A percentile compares a stretch with the other conserved stretches of the same genome.
Evolutionary conservation across 106 monocot genomes (phyloP).

Genomic region (Acorus calamus): DNA sequence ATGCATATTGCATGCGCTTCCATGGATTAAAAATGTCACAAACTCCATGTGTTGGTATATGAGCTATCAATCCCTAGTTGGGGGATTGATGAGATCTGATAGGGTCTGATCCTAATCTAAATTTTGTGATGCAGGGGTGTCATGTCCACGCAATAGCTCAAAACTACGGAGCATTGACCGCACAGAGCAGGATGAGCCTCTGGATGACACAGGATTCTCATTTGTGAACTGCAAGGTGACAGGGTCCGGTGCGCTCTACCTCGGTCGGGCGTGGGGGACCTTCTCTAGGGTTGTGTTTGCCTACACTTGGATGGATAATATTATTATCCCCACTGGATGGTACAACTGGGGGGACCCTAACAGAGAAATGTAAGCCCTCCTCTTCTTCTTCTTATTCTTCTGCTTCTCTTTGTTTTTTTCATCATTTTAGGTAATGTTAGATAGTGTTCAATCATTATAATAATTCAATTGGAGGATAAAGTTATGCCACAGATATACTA

Average conservation of each 20-base stretch:
- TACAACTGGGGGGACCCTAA: constrained; percentile 88
- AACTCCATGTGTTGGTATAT: too few relatives aligned
- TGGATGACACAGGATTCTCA: constrained; percentile 92
- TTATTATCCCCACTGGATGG: constrained; percentile 80
- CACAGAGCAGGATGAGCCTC: constrained; percentile 79
- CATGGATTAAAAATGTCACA: too few relatives aligned
- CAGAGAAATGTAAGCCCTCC: constrained; percentile 56
- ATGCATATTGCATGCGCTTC: too few relatives aligned
- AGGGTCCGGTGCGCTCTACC: constrained; percentile 72
- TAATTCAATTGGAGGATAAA: too few relatives aligned
- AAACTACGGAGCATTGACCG: constrained; percentile 72
- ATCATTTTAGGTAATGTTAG: too few relatives aligned
- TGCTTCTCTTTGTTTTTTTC: background rate
- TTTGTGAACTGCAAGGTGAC: constrained; percentile 92
- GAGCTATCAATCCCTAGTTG: too few relatives aligned
- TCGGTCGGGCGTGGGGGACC: constrained; percentile 86
- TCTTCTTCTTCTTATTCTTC: background rate
- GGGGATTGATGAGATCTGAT: too few relatives aligned
- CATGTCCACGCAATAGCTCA: constrained; percentile 82
- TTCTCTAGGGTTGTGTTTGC: constrained; percentile 91
- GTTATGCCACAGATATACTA: too few relatives aligned
- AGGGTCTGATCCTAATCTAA: background rate
- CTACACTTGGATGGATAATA: constrained; percentile 87
- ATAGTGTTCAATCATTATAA: too few relatives aligned
- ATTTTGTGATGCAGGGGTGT: constrained; percentile 29